These are phyloP conservation scores for Chiua sp. DNA, from an alignment of 1,284 basidiomycete species.

Conservation along the genomic window DNA sequence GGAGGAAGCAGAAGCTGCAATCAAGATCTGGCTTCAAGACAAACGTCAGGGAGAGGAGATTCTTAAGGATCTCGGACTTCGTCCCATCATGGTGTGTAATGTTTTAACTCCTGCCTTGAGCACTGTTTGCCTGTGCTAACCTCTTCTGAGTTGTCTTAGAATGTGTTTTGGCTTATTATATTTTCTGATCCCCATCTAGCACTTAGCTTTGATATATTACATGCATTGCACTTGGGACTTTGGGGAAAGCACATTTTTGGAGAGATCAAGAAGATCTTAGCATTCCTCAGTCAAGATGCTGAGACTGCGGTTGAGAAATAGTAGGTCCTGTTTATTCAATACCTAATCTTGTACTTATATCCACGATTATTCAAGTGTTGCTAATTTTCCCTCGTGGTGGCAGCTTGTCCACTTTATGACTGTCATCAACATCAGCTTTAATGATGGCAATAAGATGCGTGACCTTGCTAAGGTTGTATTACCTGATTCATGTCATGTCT, in stretches of 20 bases:
- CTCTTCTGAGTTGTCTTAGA: neutral
- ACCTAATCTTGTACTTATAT: no score
- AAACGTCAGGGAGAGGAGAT: neutral
- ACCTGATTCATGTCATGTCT: no score
- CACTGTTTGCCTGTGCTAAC: no score
- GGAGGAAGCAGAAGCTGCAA: neutral
- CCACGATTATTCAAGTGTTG: no score
- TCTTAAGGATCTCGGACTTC: neutral
- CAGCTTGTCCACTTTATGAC: neutral
- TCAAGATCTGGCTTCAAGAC: neutral
- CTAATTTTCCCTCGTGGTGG: neutral
- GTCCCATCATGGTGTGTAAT: neutral
- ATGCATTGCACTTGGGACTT: neutral
- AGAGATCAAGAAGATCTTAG: neutral
- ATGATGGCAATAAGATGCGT: constrained; percentile 9
- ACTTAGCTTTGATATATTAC: neutral
- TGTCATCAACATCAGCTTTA: neutral
- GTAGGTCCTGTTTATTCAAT: no score
- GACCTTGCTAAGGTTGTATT: constrained; percentile 1
- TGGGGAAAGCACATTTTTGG: constrained; percentile 1
- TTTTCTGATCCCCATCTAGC: neutral
- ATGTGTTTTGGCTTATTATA: neutral
- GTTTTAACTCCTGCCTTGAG: no score
- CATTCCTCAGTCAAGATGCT: no score
- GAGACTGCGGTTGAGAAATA: no score